These are phyloP conservation scores for Lactarius hatsudake DNA, from an alignment of 768 basidiomycete species.

Conservation along the genomic window DNA sequence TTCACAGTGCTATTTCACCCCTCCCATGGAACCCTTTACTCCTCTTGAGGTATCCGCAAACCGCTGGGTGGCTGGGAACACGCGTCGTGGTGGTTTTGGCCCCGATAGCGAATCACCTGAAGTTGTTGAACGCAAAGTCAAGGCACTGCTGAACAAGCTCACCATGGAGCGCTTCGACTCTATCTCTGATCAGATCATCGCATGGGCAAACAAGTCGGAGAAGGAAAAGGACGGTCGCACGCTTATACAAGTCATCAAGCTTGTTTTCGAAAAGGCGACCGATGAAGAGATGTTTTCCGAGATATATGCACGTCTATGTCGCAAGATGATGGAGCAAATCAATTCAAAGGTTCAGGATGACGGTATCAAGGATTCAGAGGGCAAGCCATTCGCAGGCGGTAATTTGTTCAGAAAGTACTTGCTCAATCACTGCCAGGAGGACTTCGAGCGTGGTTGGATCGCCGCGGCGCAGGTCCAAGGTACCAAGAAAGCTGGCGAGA, in stretches of 20 bases:
- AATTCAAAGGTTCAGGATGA: constrained; percentile 86
- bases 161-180: constrained; percentile 96
- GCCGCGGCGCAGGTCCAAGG: constrained; percentile 79
- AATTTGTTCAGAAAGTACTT: constrained; percentile 96
- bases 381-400: constrained; percentile 86
- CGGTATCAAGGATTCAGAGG: constrained; percentile 74
- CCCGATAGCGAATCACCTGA: constrained; percentile 44
- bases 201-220: constrained; percentile 92
- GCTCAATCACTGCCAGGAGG: constrained; percentile 93
- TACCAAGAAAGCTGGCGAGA: constrained; percentile 45
- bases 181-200: constrained; percentile 91
- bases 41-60: too few relatives aligned
- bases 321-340: constrained; percentile 94
- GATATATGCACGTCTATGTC: constrained; percentile 95
- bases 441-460: constrained; percentile 95
- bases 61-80: too few relatives aligned
- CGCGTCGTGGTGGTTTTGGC: fast-evolving
- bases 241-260: constrained; percentile 91
- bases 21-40: too few relatives aligned
- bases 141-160: constrained; percentile 87
- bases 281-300: constrained; percentile 95
- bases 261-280: constrained; percentile 96
- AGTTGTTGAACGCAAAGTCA: constrained; percentile 90
- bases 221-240: constrained; percentile 92
- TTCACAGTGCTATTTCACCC: background rate